phyloP scores from a whole-genome alignment of 176 grass and related monocot genomes.

The Secale cereale region DNA sequence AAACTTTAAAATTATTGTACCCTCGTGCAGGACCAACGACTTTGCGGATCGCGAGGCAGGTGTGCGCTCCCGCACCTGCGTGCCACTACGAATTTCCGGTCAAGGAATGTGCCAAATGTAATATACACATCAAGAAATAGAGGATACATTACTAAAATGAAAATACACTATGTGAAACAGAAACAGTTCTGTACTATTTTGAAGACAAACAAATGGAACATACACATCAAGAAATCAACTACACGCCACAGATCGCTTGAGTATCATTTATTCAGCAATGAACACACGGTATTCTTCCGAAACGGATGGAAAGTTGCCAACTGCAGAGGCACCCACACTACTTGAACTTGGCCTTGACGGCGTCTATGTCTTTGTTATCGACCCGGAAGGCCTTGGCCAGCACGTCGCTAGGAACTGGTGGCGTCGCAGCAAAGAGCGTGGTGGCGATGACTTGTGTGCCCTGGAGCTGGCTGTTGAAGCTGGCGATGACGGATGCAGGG shows the following conservation, averaged over 20 bases:
- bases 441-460: conserved; percentile 58
- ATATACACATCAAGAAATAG: no score
- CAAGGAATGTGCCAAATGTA: no score
- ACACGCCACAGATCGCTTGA: background rate
- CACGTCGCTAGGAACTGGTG: conserved; percentile 38
- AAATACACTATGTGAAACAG: background rate
- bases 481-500: conserved; percentile 49
- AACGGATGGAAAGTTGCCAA: background rate
- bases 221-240: background rate
- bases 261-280: background rate
- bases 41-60: no score
- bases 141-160: no score
- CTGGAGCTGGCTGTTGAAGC: conserved; percentile 77
- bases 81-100: no score
- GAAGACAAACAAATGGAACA: background rate
- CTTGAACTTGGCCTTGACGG: conserved; percentile 50
- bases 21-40: no score
- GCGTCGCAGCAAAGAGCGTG: conserved; percentile 47
- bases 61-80: no score
- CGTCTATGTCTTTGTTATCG: conserved; percentile 23
- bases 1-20: no score
- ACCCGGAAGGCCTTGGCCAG: conserved; percentile 62
- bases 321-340: background rate
- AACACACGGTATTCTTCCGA: background rate
- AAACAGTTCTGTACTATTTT: background rate